Evolutionary conservation across 2,329 filamentous ascomycete genomes (phyloP), one percentile per base, ranked within the genome.

Genomic region (Aspergillus sp.): DNA sequence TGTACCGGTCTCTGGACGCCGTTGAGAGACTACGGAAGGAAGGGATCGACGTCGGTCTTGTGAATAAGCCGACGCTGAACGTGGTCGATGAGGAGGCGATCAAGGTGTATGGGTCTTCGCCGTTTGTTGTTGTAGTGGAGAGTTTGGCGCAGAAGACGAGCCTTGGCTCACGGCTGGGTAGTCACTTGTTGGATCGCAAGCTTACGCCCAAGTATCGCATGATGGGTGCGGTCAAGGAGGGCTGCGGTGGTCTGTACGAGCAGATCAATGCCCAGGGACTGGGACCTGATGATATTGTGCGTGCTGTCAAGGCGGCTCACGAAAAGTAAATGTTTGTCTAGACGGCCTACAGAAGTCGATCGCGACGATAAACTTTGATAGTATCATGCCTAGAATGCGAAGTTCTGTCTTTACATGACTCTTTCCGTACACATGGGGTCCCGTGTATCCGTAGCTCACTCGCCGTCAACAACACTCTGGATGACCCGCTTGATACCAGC

Each of bases 61-160:
- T 79, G 61, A 79, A 79, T 69, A 79, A 79, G 61, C 70, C 75
- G 1, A 78, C 76, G 1, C 69, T 79, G 9, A 79, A 78, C 55
- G 64, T 75, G 1, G 74, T 78, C 17, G 76, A 79, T 45, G 76
- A 78, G 55, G 74, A 78, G 3, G 71, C 76, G 9, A 74, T 78
- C 57, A 68, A 70, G 60, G 62, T 68, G n/a, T 78, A 76, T 57
- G 76, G 76, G 28, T 72, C 74, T 1, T 64, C 68, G 1, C 72
- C 73, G 13, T 79, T 79, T 59, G 74, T 79, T 6, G 49, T 79
- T 19, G 75, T 77, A 2, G 68, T 77, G 7, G 76, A 79, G 64
- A 76, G 74, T 0, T 69, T 78, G 46, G 73, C 75, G 5, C 75
- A 78, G 66, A 78, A 78, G 73, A 79, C 76, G 4, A 75, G 76